Conservation (phyloP, 352 stramenopile species). For the Globisporangium polare region DNA sequence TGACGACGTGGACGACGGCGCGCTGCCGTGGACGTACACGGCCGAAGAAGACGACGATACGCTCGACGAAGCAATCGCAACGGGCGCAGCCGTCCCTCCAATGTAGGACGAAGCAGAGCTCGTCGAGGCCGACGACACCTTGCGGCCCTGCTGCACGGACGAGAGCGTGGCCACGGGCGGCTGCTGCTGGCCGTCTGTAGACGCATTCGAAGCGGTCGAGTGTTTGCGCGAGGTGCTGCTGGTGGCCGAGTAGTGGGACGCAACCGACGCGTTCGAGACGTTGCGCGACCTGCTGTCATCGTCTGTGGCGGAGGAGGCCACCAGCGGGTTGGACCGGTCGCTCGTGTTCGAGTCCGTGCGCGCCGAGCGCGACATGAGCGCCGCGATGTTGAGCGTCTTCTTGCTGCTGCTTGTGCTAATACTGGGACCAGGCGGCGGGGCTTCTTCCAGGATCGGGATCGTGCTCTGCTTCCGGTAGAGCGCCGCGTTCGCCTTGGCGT, state of each 20-base stretch:
- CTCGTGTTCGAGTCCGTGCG: constrained; percentile 13
- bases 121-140: not conserved
- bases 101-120: not conserved
- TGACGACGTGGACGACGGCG: constrained; percentile 5
- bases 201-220: constrained; percentile 4
- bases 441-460: constrained; percentile 16
- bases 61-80: not conserved
- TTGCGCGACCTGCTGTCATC: not conserved
- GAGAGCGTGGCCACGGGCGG: not conserved
- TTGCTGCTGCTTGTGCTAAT: not conserved
- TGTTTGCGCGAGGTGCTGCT: constrained; percentile 3
- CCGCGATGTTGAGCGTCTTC: constrained; percentile 25
- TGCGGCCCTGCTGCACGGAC: constrained; percentile 5
- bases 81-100: not conserved
- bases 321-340: constrained; percentile 19
- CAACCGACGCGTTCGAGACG: constrained; percentile 4
- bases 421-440: not conserved
- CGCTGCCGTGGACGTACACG: constrained; percentile 14
- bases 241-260: constrained; percentile 1
- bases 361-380: constrained; percentile 22
- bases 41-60: constrained; percentile 1
- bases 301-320: not conserved
- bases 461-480: constrained; percentile 11
- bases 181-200: not conserved
- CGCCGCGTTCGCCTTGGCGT: constrained; percentile 1